Conservation (phyloP, 2,329 filamentous ascomycete genomes). For the Pseudopyrenochaeta lycopersici region DNA sequence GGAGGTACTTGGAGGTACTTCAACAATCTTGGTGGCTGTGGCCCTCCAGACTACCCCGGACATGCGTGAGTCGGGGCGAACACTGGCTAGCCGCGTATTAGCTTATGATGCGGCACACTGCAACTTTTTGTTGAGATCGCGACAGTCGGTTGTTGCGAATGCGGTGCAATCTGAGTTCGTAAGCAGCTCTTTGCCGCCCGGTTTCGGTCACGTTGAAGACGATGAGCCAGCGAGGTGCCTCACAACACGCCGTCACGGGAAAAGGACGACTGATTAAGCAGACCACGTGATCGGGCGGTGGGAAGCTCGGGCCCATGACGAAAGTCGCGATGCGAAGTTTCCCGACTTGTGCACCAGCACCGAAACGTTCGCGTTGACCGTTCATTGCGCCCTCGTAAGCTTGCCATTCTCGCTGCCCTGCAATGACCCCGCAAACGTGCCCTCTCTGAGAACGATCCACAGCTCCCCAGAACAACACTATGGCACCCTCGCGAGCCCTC, state of each 20-base stretch:
- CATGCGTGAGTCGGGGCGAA: slow-evolving; percentile 8
- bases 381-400: slow-evolving; percentile 16
- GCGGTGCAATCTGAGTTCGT: background rate
- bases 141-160: background rate
- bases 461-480: slow-evolving; percentile 21
- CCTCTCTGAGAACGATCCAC: slow-evolving; percentile 8
- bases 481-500: slow-evolving; percentile 48
- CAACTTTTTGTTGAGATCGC: slow-evolving; percentile 31
- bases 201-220: slow-evolving; percentile 9
- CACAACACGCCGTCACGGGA: background rate
- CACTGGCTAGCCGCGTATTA: slow-evolving; percentile 6
- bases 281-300: slow-evolving; percentile 40
- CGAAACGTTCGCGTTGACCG: slow-evolving; percentile 14
- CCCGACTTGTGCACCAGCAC: slow-evolving; percentile 20
- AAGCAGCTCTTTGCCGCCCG: background rate
- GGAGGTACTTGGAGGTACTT: slow-evolving; percentile 33
- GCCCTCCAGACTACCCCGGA: slow-evolving; percentile 24
- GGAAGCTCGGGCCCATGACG: slow-evolving; percentile 42
- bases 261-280: slow-evolving; percentile 16
- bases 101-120: slow-evolving; percentile 11
- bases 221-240: background rate
- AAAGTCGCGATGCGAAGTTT: slow-evolving; percentile 24
- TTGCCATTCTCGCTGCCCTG: background rate
- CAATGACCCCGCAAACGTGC: slow-evolving; percentile 15
- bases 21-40: background rate